A percentile compares a stretch with the other conserved stretches of the same genome.
Conservation (phyloP, 2,329 filamentous ascomycete genomes). For the Dactylonectria macrodidyma region DNA sequence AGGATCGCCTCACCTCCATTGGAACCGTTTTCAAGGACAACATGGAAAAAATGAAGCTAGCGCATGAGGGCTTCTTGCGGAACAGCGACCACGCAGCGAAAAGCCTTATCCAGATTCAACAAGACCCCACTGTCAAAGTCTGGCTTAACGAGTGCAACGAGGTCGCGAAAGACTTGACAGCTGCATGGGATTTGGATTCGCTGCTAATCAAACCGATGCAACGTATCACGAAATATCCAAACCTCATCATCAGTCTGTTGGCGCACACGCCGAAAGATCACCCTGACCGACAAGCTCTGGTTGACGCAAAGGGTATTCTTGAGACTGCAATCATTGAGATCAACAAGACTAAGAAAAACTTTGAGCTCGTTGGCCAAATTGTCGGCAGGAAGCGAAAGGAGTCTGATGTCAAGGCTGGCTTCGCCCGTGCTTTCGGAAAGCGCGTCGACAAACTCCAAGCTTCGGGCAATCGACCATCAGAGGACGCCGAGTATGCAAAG, state of each 20-base stretch:
- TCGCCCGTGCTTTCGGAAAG: slow-evolving; percentile 92
- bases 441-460: slow-evolving; percentile 87
- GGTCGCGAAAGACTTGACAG: slow-evolving; percentile 91
- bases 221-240: slow-evolving; percentile 92
- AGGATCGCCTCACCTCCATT: slow-evolving; percentile 67
- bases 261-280: slow-evolving; percentile 86
- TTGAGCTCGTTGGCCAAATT: slow-evolving; percentile 91
- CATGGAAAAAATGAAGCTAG: slow-evolving; percentile 72
- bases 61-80: slow-evolving; percentile 74
- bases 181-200: slow-evolving; percentile 95
- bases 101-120: slow-evolving; percentile 73
- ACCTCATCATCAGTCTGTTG: slow-evolving; percentile 85
- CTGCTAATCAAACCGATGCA: slow-evolving; percentile 98
- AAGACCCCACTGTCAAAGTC: slow-evolving; percentile 77
- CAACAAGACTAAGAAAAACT: slow-evolving; percentile 95
- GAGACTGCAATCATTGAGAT: slow-evolving; percentile 85
- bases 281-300: slow-evolving; percentile 81
- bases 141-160: slow-evolving; percentile 96
- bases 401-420: slow-evolving; percentile 85
- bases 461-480: slow-evolving; percentile 72
- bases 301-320: slow-evolving; percentile 65
- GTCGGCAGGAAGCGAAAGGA: slow-evolving; percentile 89
- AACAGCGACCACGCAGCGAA: slow-evolving; percentile 75
- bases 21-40: slow-evolving; percentile 70
- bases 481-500: slow-evolving; percentile 86